Evolutionary conservation across 139 green algal genomes (phyloP), one percentile per base, ranked within the genome.

Genomic region (Axilococcus clingmanii): DNA sequence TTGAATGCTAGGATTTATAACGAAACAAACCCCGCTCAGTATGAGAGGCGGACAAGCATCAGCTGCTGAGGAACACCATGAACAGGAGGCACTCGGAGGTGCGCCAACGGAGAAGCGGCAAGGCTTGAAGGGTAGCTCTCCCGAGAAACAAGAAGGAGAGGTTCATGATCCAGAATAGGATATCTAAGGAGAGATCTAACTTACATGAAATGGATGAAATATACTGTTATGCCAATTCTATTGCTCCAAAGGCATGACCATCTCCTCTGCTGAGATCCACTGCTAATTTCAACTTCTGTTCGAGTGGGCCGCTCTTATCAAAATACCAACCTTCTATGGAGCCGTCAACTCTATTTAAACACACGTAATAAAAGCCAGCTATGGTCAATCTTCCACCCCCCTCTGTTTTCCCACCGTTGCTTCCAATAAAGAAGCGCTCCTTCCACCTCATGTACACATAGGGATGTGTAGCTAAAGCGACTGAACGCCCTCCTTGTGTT

Each of bases 401-500:
- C 25, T 54, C 56, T 22, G 72, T 69, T n/a, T n/a, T n/a, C n/a
- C n/a, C n/a, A n/a, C n/a, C n/a, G n/a, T n/a, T n/a, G n/a, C n/a
- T n/a, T n/a, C n/a, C n/a, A 16, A 84, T 58, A 61, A 93, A 91
- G 51, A 64, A 78, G 57, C 80, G 68, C 57, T 91, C 82, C 63
- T 93, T 91, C 79, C 80, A 90, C 15, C 82, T 58, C 83, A 89
- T 83, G 55, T 63, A 87, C 11, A 88, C 66, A 24, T 68, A 56
- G 11, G 51, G 34, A 23, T 77, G 57, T 2, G 25, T 7, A 20
- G 38, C 36, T 43, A 86, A 47, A 7, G 43, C 16, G 15, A 40
- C 7, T 31, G 68, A 24, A 52, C 79, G 58, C 57, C 61, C 73
- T 30, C 68, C 17, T 59, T 64, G 22, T 55, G 29, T 25, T 11